Evolutionary conservation across 1,284 basidiomycete species (phyloP).

Genomic region (Ustilago bromivora): DNA sequence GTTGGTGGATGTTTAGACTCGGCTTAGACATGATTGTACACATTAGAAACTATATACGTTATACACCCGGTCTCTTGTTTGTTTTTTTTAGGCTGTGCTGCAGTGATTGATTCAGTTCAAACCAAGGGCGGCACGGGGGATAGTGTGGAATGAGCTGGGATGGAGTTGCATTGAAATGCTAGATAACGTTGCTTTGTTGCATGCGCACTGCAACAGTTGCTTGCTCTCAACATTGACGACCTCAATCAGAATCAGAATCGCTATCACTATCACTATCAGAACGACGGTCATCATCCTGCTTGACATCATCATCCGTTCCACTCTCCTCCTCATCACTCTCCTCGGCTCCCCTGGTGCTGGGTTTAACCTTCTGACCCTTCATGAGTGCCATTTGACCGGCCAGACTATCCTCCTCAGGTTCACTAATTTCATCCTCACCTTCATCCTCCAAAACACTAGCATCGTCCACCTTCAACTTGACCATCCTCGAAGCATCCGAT

Average conservation of each 20-base stretch:
- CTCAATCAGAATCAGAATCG: conserved; percentile 28
- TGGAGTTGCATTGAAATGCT: not conserved
- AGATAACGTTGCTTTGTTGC: not conserved
- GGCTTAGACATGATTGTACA: not conserved
- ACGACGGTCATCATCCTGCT: conserved; percentile 27
- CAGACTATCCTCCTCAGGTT: conserved; percentile 73
- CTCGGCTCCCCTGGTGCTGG: conserved; percentile 71
- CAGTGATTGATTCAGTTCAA: too few species aligned
- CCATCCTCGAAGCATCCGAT: conserved; percentile 74
- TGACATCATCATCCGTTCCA: conserved; percentile 63
- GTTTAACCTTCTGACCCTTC: conserved; percentile 89
- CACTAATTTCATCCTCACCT: conserved; percentile 63
- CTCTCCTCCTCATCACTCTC: conserved; percentile 72
- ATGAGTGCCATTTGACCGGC: conserved; percentile 99
- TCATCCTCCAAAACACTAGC: conserved; percentile 73
- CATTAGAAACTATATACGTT: not conserved
- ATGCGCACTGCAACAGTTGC: not conserved
- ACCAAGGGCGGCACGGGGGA: too few species aligned
- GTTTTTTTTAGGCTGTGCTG: too few species aligned
- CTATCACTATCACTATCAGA: conserved; percentile 33
- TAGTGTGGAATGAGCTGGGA: not conserved
- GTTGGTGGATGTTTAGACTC: conserved; percentile 1
- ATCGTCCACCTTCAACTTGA: conserved; percentile 75
- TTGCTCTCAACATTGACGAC: not conserved
- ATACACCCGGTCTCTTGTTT: too few species aligned